Evolutionary conservation across 805 yeast species (phyloP), one percentile per base, ranked within the genome.

Genomic region (Kazachstania psychrophila): DNA sequence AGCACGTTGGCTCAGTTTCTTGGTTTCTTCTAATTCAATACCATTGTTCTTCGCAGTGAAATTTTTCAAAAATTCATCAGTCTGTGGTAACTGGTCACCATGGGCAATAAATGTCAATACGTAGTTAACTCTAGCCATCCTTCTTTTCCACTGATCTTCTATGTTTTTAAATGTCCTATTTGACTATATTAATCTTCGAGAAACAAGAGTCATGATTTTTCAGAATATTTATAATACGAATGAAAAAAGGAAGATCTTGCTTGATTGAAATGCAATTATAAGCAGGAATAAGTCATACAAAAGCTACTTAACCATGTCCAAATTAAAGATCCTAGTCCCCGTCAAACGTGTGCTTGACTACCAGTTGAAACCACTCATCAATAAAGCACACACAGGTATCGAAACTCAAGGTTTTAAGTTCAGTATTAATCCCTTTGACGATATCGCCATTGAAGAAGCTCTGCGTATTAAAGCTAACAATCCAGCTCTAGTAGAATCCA

Each of bases 361-460:
- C 38, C 96, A 96, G 12, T 72, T 88, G 51, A 83, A 82, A 62
- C 98, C 98, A 32, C 73, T 96, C 52, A 79, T 89, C 61, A 87
- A 87, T 68, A 78, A 84, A 60, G 66, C 94, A 11, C 77, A 76
- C 33, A 79, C 86, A 9, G 95, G 92, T 5, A 53, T 63, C 16
- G 95, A 87, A 49, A 76, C 89, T 38, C 75, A 81, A 45, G 96
- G 96, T 40, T 84, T 85, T 48, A 89, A 89, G 65, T 87, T 80
- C 68, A 75, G 86, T 54, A 85, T 89, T 60, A 92, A 92, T 60
- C 98, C 99, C 39, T 92, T 92, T 62, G 92, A 95, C 64, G 98
- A 92, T 63, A 92, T 92, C 56, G 98, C 98, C 7, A 75, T 92
- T 36, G 98, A 92, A 63, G 98, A 92, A 61, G 94, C 97, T 1